A percentile compares a stretch with the other conserved stretches of the same genome.
These are phyloP conservation scores for Skeletonema grethae DNA, from an alignment of 108 stramenopile species.

Conservation along the genomic window DNA sequence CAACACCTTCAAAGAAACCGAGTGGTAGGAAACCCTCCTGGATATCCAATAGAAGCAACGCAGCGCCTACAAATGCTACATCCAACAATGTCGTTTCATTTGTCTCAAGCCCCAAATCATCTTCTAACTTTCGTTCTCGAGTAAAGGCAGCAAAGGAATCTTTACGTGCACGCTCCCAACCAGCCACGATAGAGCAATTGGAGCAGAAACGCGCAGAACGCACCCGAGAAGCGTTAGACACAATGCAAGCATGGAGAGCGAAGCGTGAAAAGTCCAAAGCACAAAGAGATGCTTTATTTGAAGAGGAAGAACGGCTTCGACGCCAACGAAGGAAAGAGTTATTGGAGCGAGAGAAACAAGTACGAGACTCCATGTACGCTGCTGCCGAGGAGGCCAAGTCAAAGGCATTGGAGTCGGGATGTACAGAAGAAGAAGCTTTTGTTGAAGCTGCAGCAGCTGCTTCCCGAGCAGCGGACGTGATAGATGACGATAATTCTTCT, in stretches of 20 bases:
- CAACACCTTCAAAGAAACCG: not conserved
- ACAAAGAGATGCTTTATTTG: conserved; percentile 17
- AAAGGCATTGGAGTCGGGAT: conserved; percentile 34
- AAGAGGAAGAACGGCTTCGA: conserved; percentile 21
- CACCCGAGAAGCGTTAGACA: conserved; percentile 23
- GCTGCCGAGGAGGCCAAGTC: conserved; percentile 41
- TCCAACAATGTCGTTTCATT: conserved; percentile 10
- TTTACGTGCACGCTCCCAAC: conserved; percentile 24
- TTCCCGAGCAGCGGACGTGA: conserved; percentile 23
- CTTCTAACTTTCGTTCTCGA: conserved; percentile 39
- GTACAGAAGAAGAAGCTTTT: conserved; percentile 28
- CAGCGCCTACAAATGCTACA: not conserved
- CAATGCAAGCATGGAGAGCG: conserved; percentile 32
- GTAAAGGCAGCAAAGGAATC: conserved; percentile 33
- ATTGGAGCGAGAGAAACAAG: conserved; percentile 16
- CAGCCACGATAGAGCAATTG: conserved; percentile 2
- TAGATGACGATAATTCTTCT: conserved; percentile 30
- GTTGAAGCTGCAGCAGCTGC: conserved; percentile 40
- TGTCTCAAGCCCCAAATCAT: conserved; percentile 24
- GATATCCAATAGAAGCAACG: conserved; percentile 6
- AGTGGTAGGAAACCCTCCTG: not conserved
- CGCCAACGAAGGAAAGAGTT: conserved; percentile 14
- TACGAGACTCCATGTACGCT: conserved; percentile 25
- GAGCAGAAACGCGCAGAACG: conserved; percentile 24
- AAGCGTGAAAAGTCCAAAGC: conserved; percentile 27